Evolutionary conservation across 305 asterid genomes (phyloP), one percentile per base, ranked within the genome.

Genomic region (Fraxinus nigra): DNA sequence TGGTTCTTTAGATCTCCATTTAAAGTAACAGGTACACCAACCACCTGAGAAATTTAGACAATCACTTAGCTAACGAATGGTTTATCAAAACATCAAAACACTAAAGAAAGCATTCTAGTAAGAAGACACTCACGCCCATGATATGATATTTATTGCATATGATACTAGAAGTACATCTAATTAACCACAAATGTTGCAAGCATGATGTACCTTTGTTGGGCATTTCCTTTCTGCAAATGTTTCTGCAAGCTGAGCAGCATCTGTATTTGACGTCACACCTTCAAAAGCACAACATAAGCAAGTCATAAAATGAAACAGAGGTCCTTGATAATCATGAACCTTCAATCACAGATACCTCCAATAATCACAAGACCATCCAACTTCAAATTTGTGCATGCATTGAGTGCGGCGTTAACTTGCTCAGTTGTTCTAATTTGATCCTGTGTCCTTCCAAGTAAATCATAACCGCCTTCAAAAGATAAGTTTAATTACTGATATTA

Each of bases 181-280:
- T 54, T 75, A 61, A 81, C 28, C 4, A 82, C 72, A 81, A 69
- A 56, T 18, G 48, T 46, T 51, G 63, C 14, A 75, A 8, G 40
- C 37, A 85, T 43, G 61, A 69, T 75, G 77, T 81, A 89, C 94
- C 89, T 93, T 95, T 37, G 99, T 95, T 28, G 88, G 84, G 89
- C 98, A 95, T 83, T 93, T 93, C 74, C 91, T 92, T 84, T 92
- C 97, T 5, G 97, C 97, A 89, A 94, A 94, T 56, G 95, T 93
- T 90, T 95, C 98, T 40, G 99, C 99, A 89, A 95, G 98, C 85
- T 95, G 95, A 79, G 99, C 94, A 79, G 97, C 99, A 82, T 95
- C 98, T 2, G 98, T 95, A 88, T 95, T 95, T 85, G 99, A 95
- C 56, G 97, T 93, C 78, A 94, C 99, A 34, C 99, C 99, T 95